Conservation (phyloP, 331 rosid genomes). For the Acacia pycnantha region DNA sequence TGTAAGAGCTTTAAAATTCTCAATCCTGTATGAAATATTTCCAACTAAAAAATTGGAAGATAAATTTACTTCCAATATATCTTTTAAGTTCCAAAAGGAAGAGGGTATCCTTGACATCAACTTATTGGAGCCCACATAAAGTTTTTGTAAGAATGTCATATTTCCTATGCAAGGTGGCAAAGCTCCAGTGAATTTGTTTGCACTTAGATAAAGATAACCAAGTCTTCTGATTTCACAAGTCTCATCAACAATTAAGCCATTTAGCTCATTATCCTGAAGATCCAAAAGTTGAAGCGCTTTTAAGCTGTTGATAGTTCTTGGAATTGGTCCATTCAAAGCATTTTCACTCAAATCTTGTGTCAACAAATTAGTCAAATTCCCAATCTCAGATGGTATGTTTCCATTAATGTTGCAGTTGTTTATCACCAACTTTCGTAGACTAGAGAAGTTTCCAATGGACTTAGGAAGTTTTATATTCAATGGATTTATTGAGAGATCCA, state of each 20-base stretch:
- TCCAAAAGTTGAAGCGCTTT: not conserved
- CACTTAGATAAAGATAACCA: not conserved
- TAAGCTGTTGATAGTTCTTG: not conserved
- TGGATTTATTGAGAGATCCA: not conserved
- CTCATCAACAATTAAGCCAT: not conserved
- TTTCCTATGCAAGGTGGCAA: not conserved
- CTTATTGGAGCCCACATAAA: not conserved
- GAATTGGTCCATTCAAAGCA: too few species aligned
- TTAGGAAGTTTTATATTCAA: not conserved
- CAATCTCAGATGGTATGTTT: too few species aligned
- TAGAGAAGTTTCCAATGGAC: not conserved
- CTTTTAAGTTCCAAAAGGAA: not conserved
- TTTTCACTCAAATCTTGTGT: too few species aligned
- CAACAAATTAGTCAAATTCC: too few species aligned
- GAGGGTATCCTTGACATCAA: not conserved
- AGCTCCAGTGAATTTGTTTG: not conserved
- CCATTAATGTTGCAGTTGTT: not conserved
- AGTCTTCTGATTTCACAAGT: not conserved
- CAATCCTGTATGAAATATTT: not conserved
- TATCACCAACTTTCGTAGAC: not conserved
- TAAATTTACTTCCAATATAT: not conserved
- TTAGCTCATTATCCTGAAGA: not conserved
- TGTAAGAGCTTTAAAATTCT: not conserved
- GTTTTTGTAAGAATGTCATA: not conserved
- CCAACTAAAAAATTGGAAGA: not conserved